Base-by-base conservation (phyloP, 805 yeast species). In the Candida manassasensis region DNA sequence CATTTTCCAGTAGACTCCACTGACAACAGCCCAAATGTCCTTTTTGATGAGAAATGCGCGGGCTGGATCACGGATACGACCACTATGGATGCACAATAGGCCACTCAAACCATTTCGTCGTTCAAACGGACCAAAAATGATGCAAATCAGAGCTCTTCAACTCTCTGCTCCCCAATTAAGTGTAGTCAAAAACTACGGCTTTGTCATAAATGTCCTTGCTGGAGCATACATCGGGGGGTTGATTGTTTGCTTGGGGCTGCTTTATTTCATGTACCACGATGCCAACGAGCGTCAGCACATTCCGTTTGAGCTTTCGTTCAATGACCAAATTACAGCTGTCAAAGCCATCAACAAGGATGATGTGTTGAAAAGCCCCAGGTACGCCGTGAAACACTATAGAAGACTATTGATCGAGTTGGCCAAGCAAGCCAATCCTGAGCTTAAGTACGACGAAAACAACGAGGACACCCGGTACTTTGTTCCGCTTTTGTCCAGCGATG, bases 341-440 rank as follows among this genome's bases (percentile, higher is more conserved):
- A 63, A 61, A 41, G 73, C 69, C 13, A 55, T 67, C 28, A 61
- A 64, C 40, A 67, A 67, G 40, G 73, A 67, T 42, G 73, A 67
- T 38, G 69, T 61, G 13, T 48, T 67, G 38, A 50, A 47, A 33
- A 58, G 65, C 37, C 73, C 73, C 15, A 47, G 68, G 25, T 55
- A 61, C 40, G 67, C 73, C 5, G 69, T 59, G 3, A 67, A 67
- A 39, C 71, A 67, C 47, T 67, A 67, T 44, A 42, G 68, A 28
- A 48, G 68, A 37, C 44, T 67, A 7, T 46, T 67, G 30, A 43
- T 63, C 7, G 61, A 61, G 28, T 38, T 67, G 38, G 66, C 66
- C 14, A 48, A 48, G 21, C 47, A 46, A 21, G 58, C 36, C 9
- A 44, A 52, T 30, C 53, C 60, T 3, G 42, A 44, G n/a, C 25